Conservation (phyloP, 1,139 yeast genomes). For the Sugiyamaella grinbergsii region DNA sequence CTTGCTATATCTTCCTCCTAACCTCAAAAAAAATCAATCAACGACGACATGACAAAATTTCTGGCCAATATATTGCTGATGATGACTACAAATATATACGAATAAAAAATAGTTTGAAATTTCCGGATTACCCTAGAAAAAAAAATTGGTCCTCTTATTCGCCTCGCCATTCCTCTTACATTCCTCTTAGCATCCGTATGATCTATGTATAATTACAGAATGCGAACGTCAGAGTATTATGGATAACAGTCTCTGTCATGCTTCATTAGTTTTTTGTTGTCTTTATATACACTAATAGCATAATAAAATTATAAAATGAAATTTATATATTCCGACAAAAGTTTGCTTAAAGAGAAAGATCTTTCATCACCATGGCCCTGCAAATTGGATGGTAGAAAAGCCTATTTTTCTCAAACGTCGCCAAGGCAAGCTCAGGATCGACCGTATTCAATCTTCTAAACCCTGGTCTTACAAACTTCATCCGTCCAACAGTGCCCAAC, state of each 20-base stretch:
- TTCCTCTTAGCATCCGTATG: too few relatives aligned
- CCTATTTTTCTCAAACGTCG: slow-evolving; percentile 62
- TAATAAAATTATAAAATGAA: background rate
- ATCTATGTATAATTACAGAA: background rate
- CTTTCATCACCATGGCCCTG: slow-evolving; percentile 74
- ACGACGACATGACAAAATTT: slow-evolving; percentile 16
- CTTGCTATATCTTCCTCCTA: background rate
- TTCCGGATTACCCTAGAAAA: too few relatives aligned
- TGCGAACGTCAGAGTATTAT: background rate
- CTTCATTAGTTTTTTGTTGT: background rate
- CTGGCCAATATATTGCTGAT: background rate
- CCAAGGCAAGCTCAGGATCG: slow-evolving; percentile 64
- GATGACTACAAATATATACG: slow-evolving; percentile 1
- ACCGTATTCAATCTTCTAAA: slow-evolving; percentile 64
- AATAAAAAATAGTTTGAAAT: slow-evolving; percentile 1
- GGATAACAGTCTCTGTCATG: too few relatives aligned
- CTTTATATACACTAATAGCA: slow-evolving; percentile 11
- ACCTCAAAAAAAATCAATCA: background rate
- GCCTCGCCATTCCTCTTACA: too few relatives aligned
- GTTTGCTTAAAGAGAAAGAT: slow-evolving; percentile 43
- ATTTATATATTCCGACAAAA: background rate
- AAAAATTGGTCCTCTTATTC: too few relatives aligned
- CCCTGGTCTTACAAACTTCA: slow-evolving; percentile 93
- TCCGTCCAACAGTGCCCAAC: slow-evolving; percentile 91
- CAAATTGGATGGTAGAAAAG: slow-evolving; percentile 82